These are phyloP conservation scores for Lycium barbarum DNA, from an alignment of 257 asterid genomes.

Conservation along the genomic window DNA sequence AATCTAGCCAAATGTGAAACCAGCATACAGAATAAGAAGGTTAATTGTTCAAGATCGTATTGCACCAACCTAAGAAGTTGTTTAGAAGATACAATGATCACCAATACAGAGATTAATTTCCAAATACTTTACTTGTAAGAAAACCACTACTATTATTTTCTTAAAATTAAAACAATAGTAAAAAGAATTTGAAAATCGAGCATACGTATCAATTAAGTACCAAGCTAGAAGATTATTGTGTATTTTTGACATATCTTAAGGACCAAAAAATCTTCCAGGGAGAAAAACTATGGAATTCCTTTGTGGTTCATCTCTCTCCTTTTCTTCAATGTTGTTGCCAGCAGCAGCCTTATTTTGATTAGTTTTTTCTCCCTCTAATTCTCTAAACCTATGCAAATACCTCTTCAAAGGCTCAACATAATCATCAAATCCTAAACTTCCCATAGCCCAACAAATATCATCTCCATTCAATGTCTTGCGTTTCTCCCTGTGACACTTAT, in stretches of 20 bases:
- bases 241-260: background rate
- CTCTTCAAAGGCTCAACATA: slow-evolving; percentile 56
- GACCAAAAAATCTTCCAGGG: background rate
- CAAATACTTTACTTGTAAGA: background rate
- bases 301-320: background rate
- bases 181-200: background rate
- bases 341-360: slow-evolving; percentile 34
- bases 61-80: background rate
- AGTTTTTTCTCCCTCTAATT: slow-evolving; percentile 56
- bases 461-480: slow-evolving; percentile 77
- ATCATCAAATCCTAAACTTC: slow-evolving; percentile 63
- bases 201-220: background rate
- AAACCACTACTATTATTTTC: background rate
- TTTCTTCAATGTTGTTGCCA: slow-evolving; percentile 27
- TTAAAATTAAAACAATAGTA: background rate
- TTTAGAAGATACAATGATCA: too few species aligned
- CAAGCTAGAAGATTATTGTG: background rate
- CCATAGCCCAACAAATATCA: slow-evolving; percentile 68
- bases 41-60: background rate
- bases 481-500: slow-evolving; percentile 67
- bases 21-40: background rate
- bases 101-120: too few species aligned
- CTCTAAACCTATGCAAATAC: slow-evolving; percentile 65
- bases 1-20: background rate
- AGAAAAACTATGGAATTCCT: background rate